A percentile compares a stretch with the other conserved stretches of the same genome.
These are phyloP conservation scores for Liriodendron chinense DNA, from an alignment of 164 flowering plant species.

Conservation along the genomic window DNA sequence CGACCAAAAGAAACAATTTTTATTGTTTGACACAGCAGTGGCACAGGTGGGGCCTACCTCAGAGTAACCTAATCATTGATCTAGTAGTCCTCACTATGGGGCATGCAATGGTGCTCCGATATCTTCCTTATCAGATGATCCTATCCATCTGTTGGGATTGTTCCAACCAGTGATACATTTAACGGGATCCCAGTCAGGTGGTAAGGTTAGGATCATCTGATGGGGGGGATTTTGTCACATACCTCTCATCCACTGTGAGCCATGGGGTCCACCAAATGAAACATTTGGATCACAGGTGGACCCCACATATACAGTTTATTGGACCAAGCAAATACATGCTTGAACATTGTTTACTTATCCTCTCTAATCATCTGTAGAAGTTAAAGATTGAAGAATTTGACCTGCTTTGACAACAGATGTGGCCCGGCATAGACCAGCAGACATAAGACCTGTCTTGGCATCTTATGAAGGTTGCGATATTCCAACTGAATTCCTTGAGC, in stretches of 20 bases:
- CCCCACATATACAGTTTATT: not conserved
- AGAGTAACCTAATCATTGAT: not conserved
- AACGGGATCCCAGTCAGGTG: not conserved
- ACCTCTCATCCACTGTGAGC: not conserved
- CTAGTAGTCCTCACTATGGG: not conserved
- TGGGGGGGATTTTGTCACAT: too few species aligned
- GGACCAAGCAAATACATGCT: too few species aligned
- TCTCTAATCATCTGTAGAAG: not conserved
- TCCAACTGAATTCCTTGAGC: constrained; percentile 75
- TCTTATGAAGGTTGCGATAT: constrained; percentile 79
- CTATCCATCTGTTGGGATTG: not conserved
- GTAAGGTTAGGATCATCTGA: not conserved
- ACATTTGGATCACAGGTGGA: not conserved
- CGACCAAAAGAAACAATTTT: too few species aligned
- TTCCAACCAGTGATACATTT: not conserved
- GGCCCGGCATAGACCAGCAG: constrained; percentile 73
- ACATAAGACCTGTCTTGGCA: constrained; percentile 74
- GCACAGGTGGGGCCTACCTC: too few species aligned
- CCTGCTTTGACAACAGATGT: constrained; percentile 49
- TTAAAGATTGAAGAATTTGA: not conserved
- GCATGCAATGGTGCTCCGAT: not conserved
- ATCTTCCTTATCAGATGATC: not conserved
- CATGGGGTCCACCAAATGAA: not conserved
- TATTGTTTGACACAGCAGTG: too few species aligned
- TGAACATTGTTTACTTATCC: not conserved